Conservation (phyloP, 2,329 filamentous ascomycete species). For the Colletotrichum musae region DNA sequence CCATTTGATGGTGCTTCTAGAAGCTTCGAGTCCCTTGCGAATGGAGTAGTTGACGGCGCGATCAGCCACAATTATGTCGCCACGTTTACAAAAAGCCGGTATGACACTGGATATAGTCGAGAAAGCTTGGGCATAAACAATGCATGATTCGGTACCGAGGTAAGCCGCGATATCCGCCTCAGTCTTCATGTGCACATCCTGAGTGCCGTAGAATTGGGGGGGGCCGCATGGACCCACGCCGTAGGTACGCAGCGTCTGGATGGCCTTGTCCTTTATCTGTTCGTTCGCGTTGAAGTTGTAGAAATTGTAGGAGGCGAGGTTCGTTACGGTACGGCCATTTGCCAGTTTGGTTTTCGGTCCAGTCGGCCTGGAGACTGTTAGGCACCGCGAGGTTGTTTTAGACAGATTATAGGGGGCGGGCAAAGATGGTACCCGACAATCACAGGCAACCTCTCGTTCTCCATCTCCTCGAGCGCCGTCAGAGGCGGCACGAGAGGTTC, state of each 20-base stretch:
- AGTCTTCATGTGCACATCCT: constrained; percentile 98
- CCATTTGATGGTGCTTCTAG: constrained; percentile 91
- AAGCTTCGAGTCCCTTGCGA: constrained; percentile 94
- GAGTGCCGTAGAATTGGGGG: constrained; percentile 97
- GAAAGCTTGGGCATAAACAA: constrained; percentile 96
- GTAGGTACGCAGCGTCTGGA: constrained; percentile 93
- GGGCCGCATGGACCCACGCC: constrained; percentile 97
- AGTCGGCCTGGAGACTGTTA: constrained; percentile 73
- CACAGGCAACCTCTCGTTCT: constrained; percentile 87
- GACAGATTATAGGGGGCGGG: background rate
- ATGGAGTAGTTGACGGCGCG: constrained; percentile 94
- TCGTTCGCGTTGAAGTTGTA: constrained; percentile 98
- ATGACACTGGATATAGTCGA: constrained; percentile 98
- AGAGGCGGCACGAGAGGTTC: constrained; percentile 87
- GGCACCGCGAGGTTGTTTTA: background rate
- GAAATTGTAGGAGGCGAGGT: constrained; percentile 96
- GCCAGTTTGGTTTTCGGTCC: constrained; percentile 91
- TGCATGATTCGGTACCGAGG: constrained; percentile 88
- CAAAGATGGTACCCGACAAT: constrained; percentile 81
- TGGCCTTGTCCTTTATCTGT: constrained; percentile 92
- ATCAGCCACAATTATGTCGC: constrained; percentile 97
- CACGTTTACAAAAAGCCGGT: constrained; percentile 95
- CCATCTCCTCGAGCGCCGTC: constrained; percentile 82
- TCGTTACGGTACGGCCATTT: constrained; percentile 91
- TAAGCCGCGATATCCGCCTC: constrained; percentile 94